Percentiles rank a stretch among this genome's conserved stretches.
These are phyloP conservation scores for Hericium coralloides DNA, from an alignment of 768 basidiomycete genomes.

Conservation along the genomic window DNA sequence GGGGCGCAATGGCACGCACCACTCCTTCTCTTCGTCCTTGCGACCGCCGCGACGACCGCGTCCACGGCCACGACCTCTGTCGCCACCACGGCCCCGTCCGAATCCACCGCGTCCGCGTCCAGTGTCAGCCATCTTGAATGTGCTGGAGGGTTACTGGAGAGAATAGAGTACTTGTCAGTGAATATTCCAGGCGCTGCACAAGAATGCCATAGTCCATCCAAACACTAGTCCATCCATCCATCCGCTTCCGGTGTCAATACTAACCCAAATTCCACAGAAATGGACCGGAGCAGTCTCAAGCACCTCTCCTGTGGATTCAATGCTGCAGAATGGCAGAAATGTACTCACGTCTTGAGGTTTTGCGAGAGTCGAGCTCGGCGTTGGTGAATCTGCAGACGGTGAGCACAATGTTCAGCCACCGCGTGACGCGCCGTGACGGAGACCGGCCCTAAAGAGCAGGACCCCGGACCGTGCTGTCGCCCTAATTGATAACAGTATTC, in stretches of 20 bases:
- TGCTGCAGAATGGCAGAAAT: not conserved
- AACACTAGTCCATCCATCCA: slow-evolving; percentile 2
- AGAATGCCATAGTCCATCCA: slow-evolving; percentile 3
- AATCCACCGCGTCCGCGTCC: slow-evolving; percentile 89
- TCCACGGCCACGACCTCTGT: slow-evolving; percentile 51
- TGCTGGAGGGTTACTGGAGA: slow-evolving; percentile 19
- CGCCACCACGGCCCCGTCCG: slow-evolving; percentile 72
- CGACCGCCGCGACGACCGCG: slow-evolving; percentile 92
- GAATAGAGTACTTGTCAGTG: not conserved
- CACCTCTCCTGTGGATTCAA: not conserved
- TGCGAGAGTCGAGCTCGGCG: not conserved
- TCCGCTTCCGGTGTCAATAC: not conserved
- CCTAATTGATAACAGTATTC: not conserved
- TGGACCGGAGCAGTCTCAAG: not conserved
- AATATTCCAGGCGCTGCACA: not conserved
- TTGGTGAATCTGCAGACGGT: not conserved
- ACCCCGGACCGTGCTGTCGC: not conserved
- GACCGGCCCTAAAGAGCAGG: not conserved
- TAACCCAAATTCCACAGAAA: not conserved
- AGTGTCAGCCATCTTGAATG: slow-evolving; percentile 67
- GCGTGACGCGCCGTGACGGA: not conserved
- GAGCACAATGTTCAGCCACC: not conserved
- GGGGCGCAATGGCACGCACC: slow-evolving; percentile 41
- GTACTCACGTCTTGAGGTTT: slow-evolving; percentile 6
- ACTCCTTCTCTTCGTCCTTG: slow-evolving; percentile 99